phyloP scores from a whole-genome alignment of 78 protist genomes.

The Emiliania huxleyi region DNA sequence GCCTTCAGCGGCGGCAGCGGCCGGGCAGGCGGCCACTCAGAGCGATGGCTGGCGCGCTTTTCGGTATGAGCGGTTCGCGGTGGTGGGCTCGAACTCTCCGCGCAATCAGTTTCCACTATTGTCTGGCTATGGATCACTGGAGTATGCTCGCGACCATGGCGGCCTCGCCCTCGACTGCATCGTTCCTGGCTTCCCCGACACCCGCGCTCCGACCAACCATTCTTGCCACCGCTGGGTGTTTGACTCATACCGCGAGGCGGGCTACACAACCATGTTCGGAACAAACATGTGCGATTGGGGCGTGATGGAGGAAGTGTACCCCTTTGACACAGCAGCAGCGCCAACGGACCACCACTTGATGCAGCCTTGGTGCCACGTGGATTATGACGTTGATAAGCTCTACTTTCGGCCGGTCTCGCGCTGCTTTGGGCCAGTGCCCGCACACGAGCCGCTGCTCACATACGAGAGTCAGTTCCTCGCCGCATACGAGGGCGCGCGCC shows the following conservation, averaged over 20 bases:
- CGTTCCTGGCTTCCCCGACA: neutral
- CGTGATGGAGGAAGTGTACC: conserved; percentile 28
- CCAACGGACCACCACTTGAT: neutral
- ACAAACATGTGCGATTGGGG: conserved; percentile 22
- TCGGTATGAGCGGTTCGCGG: neutral
- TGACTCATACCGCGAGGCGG: neutral
- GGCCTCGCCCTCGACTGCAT: neutral
- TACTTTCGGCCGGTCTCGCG: neutral
- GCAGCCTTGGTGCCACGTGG: conserved; percentile 11
- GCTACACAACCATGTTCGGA: neutral
- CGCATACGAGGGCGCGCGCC: neutral
- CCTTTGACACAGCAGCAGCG: neutral
- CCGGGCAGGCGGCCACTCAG: neutral
- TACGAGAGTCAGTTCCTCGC: neutral
- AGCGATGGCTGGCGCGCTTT: neutral
- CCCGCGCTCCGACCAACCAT: neutral
- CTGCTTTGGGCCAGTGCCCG: neutral
- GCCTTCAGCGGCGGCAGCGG: neutral
- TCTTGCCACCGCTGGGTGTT: neutral
- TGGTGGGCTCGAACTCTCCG: conserved; percentile 26
- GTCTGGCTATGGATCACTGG: neutral
- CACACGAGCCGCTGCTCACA: neutral
- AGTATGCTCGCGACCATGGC: neutral
- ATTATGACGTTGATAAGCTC: conserved; percentile 20
- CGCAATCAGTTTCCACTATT: neutral